Percentiles rank a stretch among this genome's conserved stretches.
These are phyloP conservation scores for Exophiala calicioides DNA, from an alignment of 2,329 filamentous ascomycete genomes.

Conservation along the genomic window DNA sequence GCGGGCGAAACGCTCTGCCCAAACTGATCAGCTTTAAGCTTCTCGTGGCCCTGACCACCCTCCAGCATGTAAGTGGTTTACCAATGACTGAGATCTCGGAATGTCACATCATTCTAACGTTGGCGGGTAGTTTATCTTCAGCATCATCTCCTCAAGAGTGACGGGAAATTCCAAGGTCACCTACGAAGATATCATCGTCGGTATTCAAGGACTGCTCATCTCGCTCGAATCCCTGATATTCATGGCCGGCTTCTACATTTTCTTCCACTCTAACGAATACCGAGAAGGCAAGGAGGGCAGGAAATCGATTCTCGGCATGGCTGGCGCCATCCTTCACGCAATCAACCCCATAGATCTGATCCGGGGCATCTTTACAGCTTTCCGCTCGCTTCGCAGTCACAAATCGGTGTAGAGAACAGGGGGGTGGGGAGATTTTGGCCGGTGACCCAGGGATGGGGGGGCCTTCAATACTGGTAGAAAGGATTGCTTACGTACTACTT, in stretches of 20 bases:
- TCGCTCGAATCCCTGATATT: conserved; percentile 84
- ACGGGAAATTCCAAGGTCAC: conserved; percentile 61
- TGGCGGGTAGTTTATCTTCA: conserved; percentile 58
- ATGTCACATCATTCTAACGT: no score
- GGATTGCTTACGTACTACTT: no score
- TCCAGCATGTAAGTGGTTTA: conserved; percentile 57
- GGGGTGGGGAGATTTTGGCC: no score
- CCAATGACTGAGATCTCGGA: no score
- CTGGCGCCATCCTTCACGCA: conserved; percentile 11
- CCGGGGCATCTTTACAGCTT: conserved; percentile 40
- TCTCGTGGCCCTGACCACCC: conserved; percentile 86
- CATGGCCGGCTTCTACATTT: conserved; percentile 73
- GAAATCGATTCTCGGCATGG: not conserved
- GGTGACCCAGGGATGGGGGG: no score
- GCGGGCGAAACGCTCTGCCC: conserved; percentile 8
- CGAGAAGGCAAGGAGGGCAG: not conserved
- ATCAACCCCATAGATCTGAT: conserved; percentile 21
- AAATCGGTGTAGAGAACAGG: no score
- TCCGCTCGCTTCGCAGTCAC: no score
- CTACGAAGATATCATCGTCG: conserved; percentile 68
- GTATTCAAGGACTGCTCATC: conserved; percentile 73
- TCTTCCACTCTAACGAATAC: conserved; percentile 61
- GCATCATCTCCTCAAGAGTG: conserved; percentile 61
- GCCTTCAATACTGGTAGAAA: no score
- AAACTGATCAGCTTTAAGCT: conserved; percentile 70